Percentiles rank a stretch among this genome's conserved stretches.
phyloP scores from a whole-genome alignment of 768 basidiomycete species.

The Boletus speciosus region DNA sequence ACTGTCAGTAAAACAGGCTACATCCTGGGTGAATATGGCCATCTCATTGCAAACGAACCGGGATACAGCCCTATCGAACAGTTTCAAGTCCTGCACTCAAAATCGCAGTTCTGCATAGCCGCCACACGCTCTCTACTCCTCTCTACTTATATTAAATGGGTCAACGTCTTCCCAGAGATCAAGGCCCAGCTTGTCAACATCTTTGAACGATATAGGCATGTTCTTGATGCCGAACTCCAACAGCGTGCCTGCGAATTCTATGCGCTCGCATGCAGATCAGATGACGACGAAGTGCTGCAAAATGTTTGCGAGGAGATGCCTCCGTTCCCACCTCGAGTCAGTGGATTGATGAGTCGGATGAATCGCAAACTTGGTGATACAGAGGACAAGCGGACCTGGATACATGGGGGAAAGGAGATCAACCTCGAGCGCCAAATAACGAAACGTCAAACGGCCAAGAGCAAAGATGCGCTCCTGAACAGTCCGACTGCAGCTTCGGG shows the following conservation, averaged over 20 bases:
- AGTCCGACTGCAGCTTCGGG: conserved; percentile 37
- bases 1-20: conserved; percentile 59
- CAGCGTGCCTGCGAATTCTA: conserved; percentile 99
- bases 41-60: conserved; percentile 91
- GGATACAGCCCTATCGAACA: conserved; percentile 95
- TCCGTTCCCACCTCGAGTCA: conserved; percentile 93
- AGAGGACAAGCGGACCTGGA: conserved; percentile 95
- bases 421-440: conserved; percentile 73
- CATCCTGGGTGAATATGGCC: conserved; percentile 96
- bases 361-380: conserved; percentile 89
- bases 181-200: conserved; percentile 90
- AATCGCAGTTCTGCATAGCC: conserved; percentile 92
- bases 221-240: conserved; percentile 94
- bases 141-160: conserved; percentile 99
- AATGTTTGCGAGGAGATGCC: conserved; percentile 99
- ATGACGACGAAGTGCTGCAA: conserved; percentile 90
- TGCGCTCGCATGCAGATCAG: conserved; percentile 75
- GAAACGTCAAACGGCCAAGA: conserved; percentile 46
- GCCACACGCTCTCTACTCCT: conserved; percentile 88
- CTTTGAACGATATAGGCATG: conserved; percentile 96
- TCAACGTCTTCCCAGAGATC: conserved; percentile 99
- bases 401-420: conserved; percentile 91
- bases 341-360: conserved; percentile 80
- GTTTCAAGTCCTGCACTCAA: conserved; percentile 88
- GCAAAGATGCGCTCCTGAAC: conserved; percentile 31